A percentile compares a stretch with the other conserved stretches of the same genome.
phyloP scores from a whole-genome alignment of 2,329 filamentous ascomycete species.

The Drechslerella stenobrocha region DNA sequence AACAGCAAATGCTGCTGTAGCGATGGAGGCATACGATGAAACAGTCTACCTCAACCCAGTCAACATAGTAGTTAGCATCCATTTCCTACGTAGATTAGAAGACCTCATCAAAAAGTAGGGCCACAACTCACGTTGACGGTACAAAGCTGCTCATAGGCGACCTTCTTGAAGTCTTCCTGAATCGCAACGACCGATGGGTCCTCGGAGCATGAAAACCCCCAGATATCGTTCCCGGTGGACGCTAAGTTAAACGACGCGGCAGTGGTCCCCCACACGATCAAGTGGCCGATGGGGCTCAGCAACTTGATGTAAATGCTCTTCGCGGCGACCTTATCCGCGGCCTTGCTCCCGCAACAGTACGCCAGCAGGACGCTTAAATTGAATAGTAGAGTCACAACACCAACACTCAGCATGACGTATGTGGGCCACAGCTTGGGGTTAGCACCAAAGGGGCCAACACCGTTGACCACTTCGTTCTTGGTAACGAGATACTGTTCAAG shows the following conservation, averaged over 20 bases:
- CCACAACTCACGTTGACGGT: constrained; percentile 35
- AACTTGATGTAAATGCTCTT: constrained; percentile 27
- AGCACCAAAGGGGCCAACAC: constrained; percentile 32
- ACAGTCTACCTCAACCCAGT: constrained; percentile 12
- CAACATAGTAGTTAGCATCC: background rate
- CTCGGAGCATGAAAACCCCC: constrained; percentile 39
- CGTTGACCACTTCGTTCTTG: constrained; percentile 35
- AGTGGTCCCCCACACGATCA: constrained; percentile 32
- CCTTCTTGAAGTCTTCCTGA: constrained; percentile 27
- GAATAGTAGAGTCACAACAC: constrained; percentile 19
- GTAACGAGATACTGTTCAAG: constrained; percentile 27
- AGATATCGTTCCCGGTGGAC: constrained; percentile 32
- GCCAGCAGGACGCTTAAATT: constrained; percentile 23
- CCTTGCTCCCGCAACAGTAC: constrained; percentile 36
- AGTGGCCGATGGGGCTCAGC: constrained; percentile 35
- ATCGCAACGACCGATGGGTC: constrained; percentile 30
- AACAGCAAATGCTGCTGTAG: constrained; percentile 28
- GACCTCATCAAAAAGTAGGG: background rate
- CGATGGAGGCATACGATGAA: constrained; percentile 29
- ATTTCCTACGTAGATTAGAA: background rate
- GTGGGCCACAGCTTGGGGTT: constrained; percentile 47
- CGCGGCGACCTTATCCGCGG: constrained; percentile 31
- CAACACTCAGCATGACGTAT: constrained; percentile 29
- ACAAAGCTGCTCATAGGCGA: constrained; percentile 36
- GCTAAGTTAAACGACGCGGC: constrained; percentile 26